A percentile compares a stretch with the other conserved stretches of the same genome.
These are phyloP conservation scores for Trametes punicea DNA, from an alignment of 768 basidiomycete genomes.

Conservation along the genomic window DNA sequence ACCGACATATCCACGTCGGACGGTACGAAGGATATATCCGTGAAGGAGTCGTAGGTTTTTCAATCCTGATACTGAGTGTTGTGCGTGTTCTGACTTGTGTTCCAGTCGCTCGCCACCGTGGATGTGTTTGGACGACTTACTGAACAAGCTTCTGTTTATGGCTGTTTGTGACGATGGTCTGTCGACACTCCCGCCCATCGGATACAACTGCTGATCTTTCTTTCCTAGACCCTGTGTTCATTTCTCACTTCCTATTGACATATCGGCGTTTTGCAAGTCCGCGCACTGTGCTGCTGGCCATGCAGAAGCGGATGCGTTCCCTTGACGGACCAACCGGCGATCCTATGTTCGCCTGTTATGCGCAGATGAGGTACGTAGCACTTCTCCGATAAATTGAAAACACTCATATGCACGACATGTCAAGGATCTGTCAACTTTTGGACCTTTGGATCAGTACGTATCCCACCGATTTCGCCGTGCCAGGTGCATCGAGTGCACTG, in stretches of 20 bases:
- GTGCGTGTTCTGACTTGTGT: constrained; percentile 9
- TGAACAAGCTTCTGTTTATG: constrained; percentile 80
- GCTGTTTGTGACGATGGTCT: constrained; percentile 82
- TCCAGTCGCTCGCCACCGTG: constrained; percentile 59
- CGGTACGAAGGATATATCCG: constrained; percentile 20
- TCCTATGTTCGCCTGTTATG: constrained; percentile 83
- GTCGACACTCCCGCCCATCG: constrained; percentile 18
- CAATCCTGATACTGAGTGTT: not conserved
- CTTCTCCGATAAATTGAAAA: constrained; percentile 3
- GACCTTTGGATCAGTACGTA: constrained; percentile 77
- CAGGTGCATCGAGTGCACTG: constrained; percentile 68
- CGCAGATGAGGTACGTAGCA: constrained; percentile 71
- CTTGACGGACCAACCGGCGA: constrained; percentile 70
- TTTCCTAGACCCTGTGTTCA: constrained; percentile 64
- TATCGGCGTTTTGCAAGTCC: constrained; percentile 82
- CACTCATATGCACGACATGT: not conserved
- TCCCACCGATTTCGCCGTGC: constrained; percentile 76
- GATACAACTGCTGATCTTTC: not conserved
- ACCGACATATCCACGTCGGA: constrained; percentile 24
- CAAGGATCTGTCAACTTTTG: constrained; percentile 75
- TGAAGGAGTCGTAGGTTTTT: constrained; percentile 50
- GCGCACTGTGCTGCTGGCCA: constrained; percentile 73
- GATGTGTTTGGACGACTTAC: constrained; percentile 72
- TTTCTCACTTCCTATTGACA: constrained; percentile 78
- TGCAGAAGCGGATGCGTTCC: constrained; percentile 84